These are phyloP conservation scores for Metschnikowia reukaufii DNA, from an alignment of 805 yeast species.

Conservation along the genomic window DNA sequence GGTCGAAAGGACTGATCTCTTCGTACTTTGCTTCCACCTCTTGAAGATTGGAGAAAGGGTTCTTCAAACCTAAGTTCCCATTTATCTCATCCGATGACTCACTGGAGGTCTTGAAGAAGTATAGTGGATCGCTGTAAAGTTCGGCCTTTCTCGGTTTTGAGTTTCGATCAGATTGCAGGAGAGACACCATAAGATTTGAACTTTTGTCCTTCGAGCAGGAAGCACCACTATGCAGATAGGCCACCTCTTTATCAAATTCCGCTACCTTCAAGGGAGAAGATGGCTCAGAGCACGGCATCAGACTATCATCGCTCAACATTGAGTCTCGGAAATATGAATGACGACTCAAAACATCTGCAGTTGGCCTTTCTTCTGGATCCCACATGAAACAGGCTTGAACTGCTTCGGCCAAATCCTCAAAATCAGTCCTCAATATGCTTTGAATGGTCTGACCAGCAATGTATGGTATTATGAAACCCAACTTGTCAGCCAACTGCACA, in stretches of 20 bases:
- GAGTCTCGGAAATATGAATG: constrained; percentile 58
- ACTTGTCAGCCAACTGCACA: constrained; percentile 44
- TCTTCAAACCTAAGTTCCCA: constrained; percentile 4
- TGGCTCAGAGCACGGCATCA: constrained; percentile 4
- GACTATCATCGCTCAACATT: constrained; percentile 2
- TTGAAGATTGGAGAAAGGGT: constrained; percentile 9
- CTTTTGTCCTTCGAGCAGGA: constrained; percentile 2
- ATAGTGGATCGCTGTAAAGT: constrained; percentile 14
- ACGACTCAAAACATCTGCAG: constrained; percentile 46
- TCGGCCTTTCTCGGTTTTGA: constrained; percentile 12
- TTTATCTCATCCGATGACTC: constrained; percentile 11
- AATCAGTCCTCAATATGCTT: constrained; percentile 15
- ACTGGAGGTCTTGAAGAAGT: constrained; percentile 12
- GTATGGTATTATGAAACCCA: constrained; percentile 59
- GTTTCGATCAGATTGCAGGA: constrained; percentile 13
- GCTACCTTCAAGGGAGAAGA: constrained; percentile 8
- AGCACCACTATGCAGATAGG: constrained; percentile 1
- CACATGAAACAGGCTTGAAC: constrained; percentile 61
- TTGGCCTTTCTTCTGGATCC: constrained; percentile 72
- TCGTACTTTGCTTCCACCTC: constrained; percentile 6
- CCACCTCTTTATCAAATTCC: constrained; percentile 1
- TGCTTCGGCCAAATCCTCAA: constrained; percentile 41
- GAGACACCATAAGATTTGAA: constrained; percentile 8
- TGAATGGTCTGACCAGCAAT: constrained; percentile 46
- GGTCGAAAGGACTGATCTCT: constrained; percentile 4